Base-by-base conservation (phyloP, 192 early-diverging fungal genomes). In the Polychytrium aggregatum region DNA sequence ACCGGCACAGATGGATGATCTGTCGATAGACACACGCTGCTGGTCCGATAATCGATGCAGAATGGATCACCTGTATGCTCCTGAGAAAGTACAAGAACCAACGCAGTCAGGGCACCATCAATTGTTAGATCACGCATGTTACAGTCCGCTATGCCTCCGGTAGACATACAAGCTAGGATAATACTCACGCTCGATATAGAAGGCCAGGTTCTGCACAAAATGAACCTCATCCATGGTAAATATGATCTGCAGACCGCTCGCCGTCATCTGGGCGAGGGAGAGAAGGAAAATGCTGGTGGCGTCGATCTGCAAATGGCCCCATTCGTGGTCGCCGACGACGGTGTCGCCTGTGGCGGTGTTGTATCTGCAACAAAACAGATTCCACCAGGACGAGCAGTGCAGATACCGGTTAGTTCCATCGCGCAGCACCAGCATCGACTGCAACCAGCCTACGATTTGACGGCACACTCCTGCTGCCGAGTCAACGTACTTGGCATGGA, bases 301-400 rank as follows among this genome's bases (percentile, higher is more conserved):
- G 55, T 91, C 88, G 48, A 88, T 82, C 64, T 91, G 88, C 57
- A 88, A 63, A 63, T 91, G 88, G 21, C 86, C 88, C 88, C 88
- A 91, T 26, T 82, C 84, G 4, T 60, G 63, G 56, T 91, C 88
- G 13, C 77, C 84, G 13, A 91, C 86, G 18, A 91, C 88, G 22
- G 86, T 86, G 44, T 79, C 85, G 27, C 85, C 86, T 0, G 84
- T 88, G 8, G 66, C 66, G 6, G 86, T 91, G 47, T 86, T 84
- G 64, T 86, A 90, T 49, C 65, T 70, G 26, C 22, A 8, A 29
- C 8, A 35, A 39, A 8, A 54, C 36, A 37, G 46, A 51, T 13
- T n/a, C 3, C 9, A 33, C 11, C 41, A 50, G 22, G 13, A 45
- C 18, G 17, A 48, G 46, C 22, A 11, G 10, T 48, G 41, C 22